Conservation (phyloP, 2,329 filamentous ascomycete species). For the Claviceps arundinis region DNA sequence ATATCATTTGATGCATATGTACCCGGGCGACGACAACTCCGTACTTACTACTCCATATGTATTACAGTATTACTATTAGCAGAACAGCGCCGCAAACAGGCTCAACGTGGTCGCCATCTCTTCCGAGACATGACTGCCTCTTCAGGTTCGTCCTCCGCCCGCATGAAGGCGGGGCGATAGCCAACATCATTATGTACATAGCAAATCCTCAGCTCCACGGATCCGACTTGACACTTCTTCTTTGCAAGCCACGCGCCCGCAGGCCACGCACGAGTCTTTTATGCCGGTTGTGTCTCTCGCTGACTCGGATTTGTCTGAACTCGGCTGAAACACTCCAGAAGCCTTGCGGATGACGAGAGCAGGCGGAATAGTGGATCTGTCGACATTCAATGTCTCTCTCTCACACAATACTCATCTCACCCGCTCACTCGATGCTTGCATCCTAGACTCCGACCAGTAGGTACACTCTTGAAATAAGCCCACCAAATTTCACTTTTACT, state of each 20-base stretch:
- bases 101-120: neutral
- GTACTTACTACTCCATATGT: too few relatives aligned
- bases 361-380: slow-evolving; percentile 1
- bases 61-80: neutral
- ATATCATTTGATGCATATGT: neutral
- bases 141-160: neutral
- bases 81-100: neutral
- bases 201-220: neutral
- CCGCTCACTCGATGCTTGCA: slow-evolving; percentile 1
- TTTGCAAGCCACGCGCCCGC: neutral
- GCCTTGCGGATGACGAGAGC: neutral
- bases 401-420: slow-evolving; percentile 3
- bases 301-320: neutral
- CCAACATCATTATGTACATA: neutral
- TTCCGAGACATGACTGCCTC: neutral
- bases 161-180: neutral
- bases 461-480: too few relatives aligned
- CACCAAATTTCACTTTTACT: slow-evolving; percentile 2
- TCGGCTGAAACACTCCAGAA: neutral
- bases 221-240: neutral
- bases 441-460: neutral
- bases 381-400: slow-evolving; percentile 5
- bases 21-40: neutral
- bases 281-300: slow-evolving; percentile 3
- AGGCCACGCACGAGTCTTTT: neutral